A percentile compares a stretch with the other conserved stretches of the same genome.
Conservation (phyloP, 768 basidiomycete species). For the Naematelia aurantialba region DNA sequence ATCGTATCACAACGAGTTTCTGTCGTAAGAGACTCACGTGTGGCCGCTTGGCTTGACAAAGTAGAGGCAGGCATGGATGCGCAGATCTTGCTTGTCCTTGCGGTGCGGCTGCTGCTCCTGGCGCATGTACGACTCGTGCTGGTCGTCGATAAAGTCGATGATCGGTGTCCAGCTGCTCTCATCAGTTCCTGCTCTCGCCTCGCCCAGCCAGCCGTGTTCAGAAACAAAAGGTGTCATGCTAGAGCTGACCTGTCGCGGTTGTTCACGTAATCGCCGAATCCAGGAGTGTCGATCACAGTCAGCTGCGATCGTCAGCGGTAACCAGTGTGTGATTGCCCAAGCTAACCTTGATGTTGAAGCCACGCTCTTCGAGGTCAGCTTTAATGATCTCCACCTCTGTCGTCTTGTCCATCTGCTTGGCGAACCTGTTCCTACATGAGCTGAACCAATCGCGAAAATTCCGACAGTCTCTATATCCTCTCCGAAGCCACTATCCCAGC, state of each 20-base stretch:
- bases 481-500: too few relatives aligned
- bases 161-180: conserved; percentile 77
- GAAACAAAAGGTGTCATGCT: too few relatives aligned
- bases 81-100: conserved; percentile 84
- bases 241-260: conserved; percentile 75
- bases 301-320: conserved; percentile 55
- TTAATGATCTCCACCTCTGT: conserved; percentile 99
- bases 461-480: too few relatives aligned
- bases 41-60: conserved; percentile 95
- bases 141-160: conserved; percentile 75
- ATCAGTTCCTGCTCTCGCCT: conserved; percentile 5
- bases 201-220: too few relatives aligned
- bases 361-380: conserved; percentile 97
- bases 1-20: conserved; percentile 1
- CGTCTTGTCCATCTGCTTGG: conserved; percentile 97
- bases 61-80: conserved; percentile 95
- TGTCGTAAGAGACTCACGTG: conserved; percentile 61
- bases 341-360: conserved; percentile 80
- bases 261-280: conserved; percentile 99
- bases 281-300: conserved; percentile 97
- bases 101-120: conserved; percentile 99
- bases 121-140: conserved; percentile 58
- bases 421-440: too few relatives aligned
- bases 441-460: too few relatives aligned
- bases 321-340: neutral